Base-by-base conservation (phyloP, 371 early-diverging fungal species). In the Mycotypha africana region DNA sequence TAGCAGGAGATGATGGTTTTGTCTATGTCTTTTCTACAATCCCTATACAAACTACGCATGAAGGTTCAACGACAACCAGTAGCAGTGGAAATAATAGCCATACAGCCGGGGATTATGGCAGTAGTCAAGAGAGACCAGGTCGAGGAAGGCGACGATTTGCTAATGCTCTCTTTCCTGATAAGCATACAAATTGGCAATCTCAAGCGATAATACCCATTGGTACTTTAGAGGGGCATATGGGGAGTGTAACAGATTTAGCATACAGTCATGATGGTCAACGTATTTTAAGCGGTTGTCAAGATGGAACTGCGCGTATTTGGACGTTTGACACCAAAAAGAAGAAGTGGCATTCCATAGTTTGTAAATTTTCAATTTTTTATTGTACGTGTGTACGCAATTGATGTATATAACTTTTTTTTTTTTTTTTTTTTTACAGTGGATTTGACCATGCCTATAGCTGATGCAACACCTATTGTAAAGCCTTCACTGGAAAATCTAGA, bases 1-100 rank as follows among this genome's bases (percentile, higher is more conserved):
- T 91, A 2, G 86, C 91, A 22, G 89, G 92, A 4, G 76, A 77
- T 16, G 88, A 87, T 62, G 91, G 94, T 0, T 76, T 83, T 38
- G 73, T 93, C 0, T 81, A 85, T 52, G 67, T 90, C 1, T 88
- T 81, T 53, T 77, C 84, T 1, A 78, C 80, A 0, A 65, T 82
- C 19, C 72, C 66, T 23, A 47, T 51, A 3, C 31, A 56, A 14
- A 46, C 56, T 16, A 36, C 47, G 7, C 44, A 49, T 21, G 51
- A 38, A 35, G 49, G 47, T 8, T n/a, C n/a, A n/a, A n/a, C n/a
- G n/a, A 12, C 20, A 4, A 28, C 35, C 21, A 20, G 42, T 1
- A 22, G 30, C 17, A 16, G 42, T 2, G 38, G 22, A 17, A 10
- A 30, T 7, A n/a, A 28, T 20, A 42, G 43, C 0, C 22, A 32